Evolutionary conservation across 192 early-diverging fungal genomes (phyloP), one percentile per base, ranked within the genome.

Genomic region (Helicostylum pulchrum): DNA sequence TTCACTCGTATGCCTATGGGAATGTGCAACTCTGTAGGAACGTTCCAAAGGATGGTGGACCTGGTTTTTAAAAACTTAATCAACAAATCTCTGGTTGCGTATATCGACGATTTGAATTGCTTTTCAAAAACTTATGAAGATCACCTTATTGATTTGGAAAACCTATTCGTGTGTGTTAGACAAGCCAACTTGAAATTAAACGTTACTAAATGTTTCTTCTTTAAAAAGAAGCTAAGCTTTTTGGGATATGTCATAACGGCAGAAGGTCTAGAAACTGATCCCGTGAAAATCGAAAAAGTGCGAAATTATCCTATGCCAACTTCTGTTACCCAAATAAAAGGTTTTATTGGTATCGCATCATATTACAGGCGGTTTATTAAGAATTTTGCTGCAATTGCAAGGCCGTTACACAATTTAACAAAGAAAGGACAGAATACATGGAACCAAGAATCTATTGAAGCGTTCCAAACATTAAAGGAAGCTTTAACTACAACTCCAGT

Each of bases 351-450:
- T 7, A 0, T 54, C 2, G 53, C 53, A 2, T 54, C 53, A 0
- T 54, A 54, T 15, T 54, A 54, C 10, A 21, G 53, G 0, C 2
- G 21, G 0, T 54, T 54, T 15, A 54, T 54, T 3, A 26, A 6
- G 10, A 4, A 31, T 4, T 54, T 54, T n/a, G 53, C 53, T 11
- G 31, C 23, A 2, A 54, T 54, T n/a, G 53, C 53, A 14, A 30
- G 53, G 5, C 31, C 53, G 0, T 54, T 54, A 54, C 31, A 54
- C 15, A 31, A 54, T 31, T 15, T 26, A 34, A 54, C 53, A 54
- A 54, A 54, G 12, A 14, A 26, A 11, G 31, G 31, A 34, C 53
- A 6, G 7, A 14, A 20, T 8, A n/a, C 17, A 43, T 51, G 49
- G 49, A n/a, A 36, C 19, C 5, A 34, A 2, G 11, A 14, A 3